Percentiles rank a stretch among this genome's conserved stretches.
phyloP scores from a whole-genome alignment of 2,329 filamentous ascomycete species.

The Colletotrichum siamense region DNA sequence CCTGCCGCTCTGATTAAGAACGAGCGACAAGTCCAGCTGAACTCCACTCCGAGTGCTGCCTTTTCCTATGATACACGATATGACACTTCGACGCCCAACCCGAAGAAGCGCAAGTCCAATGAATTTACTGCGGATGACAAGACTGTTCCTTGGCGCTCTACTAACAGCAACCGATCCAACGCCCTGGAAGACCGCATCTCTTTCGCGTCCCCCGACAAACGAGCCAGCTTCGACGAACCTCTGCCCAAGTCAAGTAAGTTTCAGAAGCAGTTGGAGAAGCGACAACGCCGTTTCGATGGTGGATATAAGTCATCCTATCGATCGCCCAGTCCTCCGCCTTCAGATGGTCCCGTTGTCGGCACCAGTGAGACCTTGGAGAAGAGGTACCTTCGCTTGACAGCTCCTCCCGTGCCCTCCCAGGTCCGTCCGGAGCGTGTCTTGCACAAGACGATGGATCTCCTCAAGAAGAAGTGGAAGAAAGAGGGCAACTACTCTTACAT shows the following conservation, averaged over 20 bases:
- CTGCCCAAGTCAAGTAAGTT: conserved; percentile 79
- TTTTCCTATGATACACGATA: conserved; percentile 26
- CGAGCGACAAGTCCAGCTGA: conserved; percentile 64
- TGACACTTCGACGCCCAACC: conserved; percentile 36
- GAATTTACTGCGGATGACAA: conserved; percentile 63
- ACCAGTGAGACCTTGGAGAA: conserved; percentile 88
- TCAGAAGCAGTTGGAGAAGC: conserved; percentile 84
- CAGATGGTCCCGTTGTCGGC: conserved; percentile 79
- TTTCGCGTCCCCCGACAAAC: conserved; percentile 58
- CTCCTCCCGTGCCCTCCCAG: conserved; percentile 84
- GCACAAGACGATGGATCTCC: conserved; percentile 81
- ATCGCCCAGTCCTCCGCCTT: conserved; percentile 62
- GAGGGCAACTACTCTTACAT: conserved; percentile 97
- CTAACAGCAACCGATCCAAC: conserved; percentile 54
- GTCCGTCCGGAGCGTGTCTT: conserved; percentile 86
- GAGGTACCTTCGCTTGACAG: conserved; percentile 90
- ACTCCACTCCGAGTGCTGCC: conserved; percentile 35
- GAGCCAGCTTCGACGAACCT: conserved; percentile 46
- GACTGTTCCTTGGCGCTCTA: conserved; percentile 76
- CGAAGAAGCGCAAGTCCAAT: conserved; percentile 84
- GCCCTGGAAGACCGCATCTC: conserved; percentile 79
- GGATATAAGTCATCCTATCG: conserved; percentile 63
- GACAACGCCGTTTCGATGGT: conserved; percentile 83
- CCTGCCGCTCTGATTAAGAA: conserved; percentile 83
- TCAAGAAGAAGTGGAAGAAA: conserved; percentile 94